Percentiles rank a stretch among this genome's conserved stretches.
Conservation (phyloP, 1,139 yeast species). For the Suhomyces bribrorum region DNA sequence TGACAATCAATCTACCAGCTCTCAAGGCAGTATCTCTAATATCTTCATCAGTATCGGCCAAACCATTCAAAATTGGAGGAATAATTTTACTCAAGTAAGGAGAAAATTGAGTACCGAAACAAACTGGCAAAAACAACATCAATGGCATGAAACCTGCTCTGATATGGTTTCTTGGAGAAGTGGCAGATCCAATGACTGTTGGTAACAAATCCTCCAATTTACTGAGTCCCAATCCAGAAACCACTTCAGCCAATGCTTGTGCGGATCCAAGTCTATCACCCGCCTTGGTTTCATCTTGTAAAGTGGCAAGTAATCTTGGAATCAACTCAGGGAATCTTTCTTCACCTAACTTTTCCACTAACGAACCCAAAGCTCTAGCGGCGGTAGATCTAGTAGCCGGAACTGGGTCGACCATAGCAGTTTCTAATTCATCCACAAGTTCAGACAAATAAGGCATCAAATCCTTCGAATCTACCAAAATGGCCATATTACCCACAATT, state of each 20-base stretch:
- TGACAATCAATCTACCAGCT: slow-evolving; percentile 90
- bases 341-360: slow-evolving; percentile 95
- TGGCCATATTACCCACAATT: slow-evolving; percentile 98
- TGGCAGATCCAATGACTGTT: slow-evolving; percentile 69
- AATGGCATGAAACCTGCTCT: slow-evolving; percentile 95
- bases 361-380: slow-evolving; percentile 93
- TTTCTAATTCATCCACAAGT: slow-evolving; percentile 79
- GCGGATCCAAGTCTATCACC: slow-evolving; percentile 98
- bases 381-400: slow-evolving; percentile 97
- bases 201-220: slow-evolving; percentile 91
- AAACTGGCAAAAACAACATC: slow-evolving; percentile 85
- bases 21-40: slow-evolving; percentile 88
- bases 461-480: slow-evolving; percentile 86
- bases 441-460: slow-evolving; percentile 78
- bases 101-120: slow-evolving; percentile 90
- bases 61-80: slow-evolving; percentile 86
- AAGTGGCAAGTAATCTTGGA: slow-evolving; percentile 72
- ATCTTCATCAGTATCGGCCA: slow-evolving; percentile 86
- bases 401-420: slow-evolving; percentile 98
- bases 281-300: slow-evolving; percentile 76
- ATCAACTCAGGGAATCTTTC: slow-evolving; percentile 92
- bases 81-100: slow-evolving; percentile 84
- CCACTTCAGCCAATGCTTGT: slow-evolving; percentile 92
- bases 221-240: slow-evolving; percentile 84
- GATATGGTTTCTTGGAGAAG: slow-evolving; percentile 63